Base-by-base conservation (phyloP, 805 yeast species). In the Starmera caribaea region DNA sequence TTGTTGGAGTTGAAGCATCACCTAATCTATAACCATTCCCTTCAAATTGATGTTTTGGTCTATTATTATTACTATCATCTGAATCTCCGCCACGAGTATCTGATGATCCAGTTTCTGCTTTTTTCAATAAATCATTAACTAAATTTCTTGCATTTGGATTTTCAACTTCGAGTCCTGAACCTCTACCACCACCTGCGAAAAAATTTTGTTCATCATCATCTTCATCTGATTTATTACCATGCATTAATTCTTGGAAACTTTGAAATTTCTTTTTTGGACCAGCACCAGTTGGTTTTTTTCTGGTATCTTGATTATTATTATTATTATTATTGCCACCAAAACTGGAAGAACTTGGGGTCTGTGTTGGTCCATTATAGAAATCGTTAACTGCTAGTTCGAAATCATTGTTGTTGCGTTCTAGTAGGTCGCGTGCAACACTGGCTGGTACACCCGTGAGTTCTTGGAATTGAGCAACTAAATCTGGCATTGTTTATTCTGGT, bases 141-240 rank as follows among this genome's bases (percentile, higher is more conserved):
- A 65, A 62, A 47, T 65, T 69, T 50, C 65, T 63, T 35, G 69
- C 61, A 45, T 55, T 57, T 33, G 54, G 92, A 52, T 83, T 83
- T 49, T 85, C 86, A 16, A 84, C 89, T 56, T 81, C 83, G 46
- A 84, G 64, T 5, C 79, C 92, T 2, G 89, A 81, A 42, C 84
- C 83, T 56, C 82, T 81, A 35, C 67, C 86, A 38, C 74, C 74
- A 13, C 79, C 79, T 1, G 84, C 80, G 59, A 74, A 79, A 44
- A 78, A 73, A 50, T 78, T 76, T 41, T 80, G 73, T 31, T 69
- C 71, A 42, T 74, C 79, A 45, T 73, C 77, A 21, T 66, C 74
- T 8, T 66, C 72, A 34, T 64, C 74, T 14, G 64, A 66, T 10
- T 63, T 72, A 14, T 60, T 62, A 17, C 60, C 59, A 38, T 57